Conservation (phyloP, 2,329 filamentous ascomycete species). For the Cytospora leucostoma region DNA sequence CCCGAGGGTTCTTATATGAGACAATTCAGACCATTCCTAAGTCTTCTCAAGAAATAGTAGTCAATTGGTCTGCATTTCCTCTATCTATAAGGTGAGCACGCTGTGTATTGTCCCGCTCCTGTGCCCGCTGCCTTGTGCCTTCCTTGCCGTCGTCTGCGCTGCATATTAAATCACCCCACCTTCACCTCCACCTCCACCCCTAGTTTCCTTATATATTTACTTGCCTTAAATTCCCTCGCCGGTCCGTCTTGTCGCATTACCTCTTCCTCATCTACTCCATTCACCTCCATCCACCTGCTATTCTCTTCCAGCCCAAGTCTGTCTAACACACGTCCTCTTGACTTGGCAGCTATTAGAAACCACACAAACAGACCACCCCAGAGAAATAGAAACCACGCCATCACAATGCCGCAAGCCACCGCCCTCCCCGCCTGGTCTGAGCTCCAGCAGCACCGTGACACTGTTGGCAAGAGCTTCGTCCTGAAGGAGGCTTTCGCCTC, state of each 20-base stretch:
- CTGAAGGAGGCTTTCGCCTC: slow-evolving; percentile 91
- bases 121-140: background rate
- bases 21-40: background rate
- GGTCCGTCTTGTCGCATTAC: too few species aligned
- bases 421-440: slow-evolving; percentile 85
- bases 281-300: background rate
- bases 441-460: slow-evolving; percentile 87
- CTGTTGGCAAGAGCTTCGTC: slow-evolving; percentile 83
- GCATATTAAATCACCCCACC: background rate
- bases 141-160: background rate
- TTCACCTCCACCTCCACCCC: background rate
- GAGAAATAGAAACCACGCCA: slow-evolving; percentile 7
- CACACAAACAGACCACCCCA: background rate
- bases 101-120: background rate
- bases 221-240: too few species aligned
- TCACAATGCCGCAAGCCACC: slow-evolving; percentile 76
- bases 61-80: background rate
- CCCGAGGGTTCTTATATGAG: too few species aligned
- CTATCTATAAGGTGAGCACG: background rate
- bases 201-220: background rate
- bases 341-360: background rate
- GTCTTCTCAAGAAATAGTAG: background rate
- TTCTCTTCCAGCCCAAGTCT: background rate
- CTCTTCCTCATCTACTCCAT: too few species aligned
- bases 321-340: background rate